Base-by-base conservation (phyloP, 306 rosid genomes). In the Acmispon strigosus region DNA sequence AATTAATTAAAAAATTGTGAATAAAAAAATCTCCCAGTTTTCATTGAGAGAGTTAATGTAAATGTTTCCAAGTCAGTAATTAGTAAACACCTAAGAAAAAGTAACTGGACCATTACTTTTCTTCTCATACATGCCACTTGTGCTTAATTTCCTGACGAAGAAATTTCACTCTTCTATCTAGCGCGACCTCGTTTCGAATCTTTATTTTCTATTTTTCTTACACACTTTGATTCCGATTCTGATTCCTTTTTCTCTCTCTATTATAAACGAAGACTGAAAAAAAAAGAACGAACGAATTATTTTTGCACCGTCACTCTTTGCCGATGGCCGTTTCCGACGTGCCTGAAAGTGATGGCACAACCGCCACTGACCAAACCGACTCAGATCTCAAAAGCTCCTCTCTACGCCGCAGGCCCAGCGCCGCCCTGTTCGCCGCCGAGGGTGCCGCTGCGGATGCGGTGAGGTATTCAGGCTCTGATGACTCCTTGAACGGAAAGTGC, bases 281-380 rank as follows among this genome's bases (percentile, higher is more conserved):
- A 50, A 2, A 18, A 8, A 63, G n/a, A 54, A 22, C 27, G 11
- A 66, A 29, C 9, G 19, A 59, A 41, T 44, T 13, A 16, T n/a
- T 34, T 73, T 43, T 20, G 24, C 70, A 14, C 36, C 73, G 74
- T 69, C 64, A 29, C 61, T 15, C 58, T 45, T 8, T 16, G 44
- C 67, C 51, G 50, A 94, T 91, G 99, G 95, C 84, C 69, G 77
- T 82, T 72, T 69, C 90, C 57, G 86, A 83, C 36, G 53, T 75
- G 84, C 76, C 84, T 36, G 96, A 86, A 22, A 58, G 71, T 32
- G 54, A 29, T 4, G 81, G 53, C 79, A 44, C 69, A 41, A 15
- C 70, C 47, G 73, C 71, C 15, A n/a, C 72, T 12, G 15, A 37
- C 24, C 76, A 59, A 13, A 24, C 47, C 45, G 86, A 70, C 37